Conservation (phyloP, 148 eudicot genomes). For the Tetragonia tetragonoides region DNA sequence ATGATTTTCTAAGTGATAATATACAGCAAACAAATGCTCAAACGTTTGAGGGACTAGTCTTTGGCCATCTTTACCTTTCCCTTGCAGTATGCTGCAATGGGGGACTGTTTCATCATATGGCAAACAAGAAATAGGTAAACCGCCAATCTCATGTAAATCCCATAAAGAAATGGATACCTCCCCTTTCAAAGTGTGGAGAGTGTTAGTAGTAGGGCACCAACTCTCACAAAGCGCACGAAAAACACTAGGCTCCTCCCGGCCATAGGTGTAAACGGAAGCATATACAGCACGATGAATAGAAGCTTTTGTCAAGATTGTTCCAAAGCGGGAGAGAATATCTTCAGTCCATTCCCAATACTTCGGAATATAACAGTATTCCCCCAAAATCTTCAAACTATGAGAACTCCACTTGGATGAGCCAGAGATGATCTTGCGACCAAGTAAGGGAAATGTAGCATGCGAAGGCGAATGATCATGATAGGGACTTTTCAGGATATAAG, state of each 20-base stretch:
- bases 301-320: neutral
- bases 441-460: too few relatives aligned
- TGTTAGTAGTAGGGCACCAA: neutral
- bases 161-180: neutral
- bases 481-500: too few relatives aligned
- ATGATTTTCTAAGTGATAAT: too few relatives aligned
- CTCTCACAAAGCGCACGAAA: neutral
- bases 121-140: neutral
- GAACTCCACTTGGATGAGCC: neutral
- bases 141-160: neutral
- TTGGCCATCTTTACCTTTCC: too few relatives aligned
- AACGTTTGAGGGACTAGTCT: too few relatives aligned
- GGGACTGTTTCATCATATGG: constrained; percentile 5
- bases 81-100: fast-evolving
- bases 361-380: neutral
- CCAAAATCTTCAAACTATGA: neutral
- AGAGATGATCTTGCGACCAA: too few relatives aligned
- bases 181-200: neutral
- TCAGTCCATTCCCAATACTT: constrained; percentile 6
- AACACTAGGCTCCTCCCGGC: neutral
- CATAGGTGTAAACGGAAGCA: constrained; percentile 7
- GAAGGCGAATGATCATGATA: too few relatives aligned
- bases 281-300: neutral
- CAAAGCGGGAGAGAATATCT: neutral
- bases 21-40: too few relatives aligned